Conservation (phyloP, 345 rosid species). For the Microthlaspi erraticum region DNA sequence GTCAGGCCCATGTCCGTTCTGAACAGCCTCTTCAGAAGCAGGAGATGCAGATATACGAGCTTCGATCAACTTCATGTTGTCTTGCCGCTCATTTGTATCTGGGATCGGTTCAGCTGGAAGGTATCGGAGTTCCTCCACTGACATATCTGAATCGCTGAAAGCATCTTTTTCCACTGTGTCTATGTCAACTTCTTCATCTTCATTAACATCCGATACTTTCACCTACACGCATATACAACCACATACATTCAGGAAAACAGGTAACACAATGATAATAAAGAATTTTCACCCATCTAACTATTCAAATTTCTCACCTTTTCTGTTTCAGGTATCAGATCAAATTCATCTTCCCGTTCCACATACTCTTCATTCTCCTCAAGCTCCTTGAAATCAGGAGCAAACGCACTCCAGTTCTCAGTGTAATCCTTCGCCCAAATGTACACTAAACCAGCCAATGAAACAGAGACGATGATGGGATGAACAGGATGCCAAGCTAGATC, state of each 20-base stretch:
- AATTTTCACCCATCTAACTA: not conserved
- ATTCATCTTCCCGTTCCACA: slow-evolving; percentile 96
- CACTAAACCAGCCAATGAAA: slow-evolving; percentile 88
- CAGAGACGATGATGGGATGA: slow-evolving; percentile 90
- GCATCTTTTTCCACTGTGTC: slow-evolving; percentile 80
- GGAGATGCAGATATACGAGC: slow-evolving; percentile 80
- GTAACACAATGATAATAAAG: slow-evolving; percentile 16
- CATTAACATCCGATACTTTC: slow-evolving; percentile 76
- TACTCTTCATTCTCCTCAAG: slow-evolving; percentile 99
- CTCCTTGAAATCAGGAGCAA: slow-evolving; percentile 99
- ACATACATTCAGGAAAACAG: slow-evolving; percentile 34
- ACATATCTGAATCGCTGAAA: slow-evolving; percentile 95
- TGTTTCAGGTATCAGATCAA: slow-evolving; percentile 87
- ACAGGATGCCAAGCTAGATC: slow-evolving; percentile 99
- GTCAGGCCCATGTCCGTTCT: slow-evolving; percentile 67
- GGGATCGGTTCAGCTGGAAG: slow-evolving; percentile 93
- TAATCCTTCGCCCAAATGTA: slow-evolving; percentile 99
- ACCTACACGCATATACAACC: slow-evolving; percentile 55
- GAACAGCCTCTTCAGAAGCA: slow-evolving; percentile 75
- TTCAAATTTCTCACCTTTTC: slow-evolving; percentile 68
- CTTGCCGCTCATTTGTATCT: slow-evolving; percentile 73
- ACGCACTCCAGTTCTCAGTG: slow-evolving; percentile 99
- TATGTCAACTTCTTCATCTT: slow-evolving; percentile 96
- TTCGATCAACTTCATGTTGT: slow-evolving; percentile 68
- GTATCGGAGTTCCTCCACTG: slow-evolving; percentile 91